Evolutionary conservation across 208 protist genomes (phyloP).

Genomic region (Trypanosoma lewisi): DNA sequence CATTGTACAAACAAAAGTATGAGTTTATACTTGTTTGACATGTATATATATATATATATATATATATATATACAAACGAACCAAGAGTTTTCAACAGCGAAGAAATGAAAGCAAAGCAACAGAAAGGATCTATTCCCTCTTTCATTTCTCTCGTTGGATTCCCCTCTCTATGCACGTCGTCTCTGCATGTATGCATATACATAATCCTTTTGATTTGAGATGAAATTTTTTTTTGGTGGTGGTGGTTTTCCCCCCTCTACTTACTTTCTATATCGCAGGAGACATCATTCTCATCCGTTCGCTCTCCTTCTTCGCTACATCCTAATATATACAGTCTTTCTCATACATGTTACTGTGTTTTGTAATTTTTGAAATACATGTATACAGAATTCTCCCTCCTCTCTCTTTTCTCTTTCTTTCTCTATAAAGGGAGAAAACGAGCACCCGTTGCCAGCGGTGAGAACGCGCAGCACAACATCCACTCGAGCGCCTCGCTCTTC

Average conservation of each 20-base stretch:
- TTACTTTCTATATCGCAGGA: neutral
- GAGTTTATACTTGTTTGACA: neutral
- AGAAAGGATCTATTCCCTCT: too few relatives aligned
- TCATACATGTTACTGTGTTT: too few relatives aligned
- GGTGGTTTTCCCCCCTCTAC: neutral
- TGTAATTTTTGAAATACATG: too few relatives aligned
- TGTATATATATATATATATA: constrained; percentile 3
- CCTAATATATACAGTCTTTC: too few relatives aligned
- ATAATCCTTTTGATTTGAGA: too few relatives aligned
- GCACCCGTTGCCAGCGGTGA: constrained; percentile 66
- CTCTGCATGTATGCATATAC: neutral
- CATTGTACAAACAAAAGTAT: too few relatives aligned
- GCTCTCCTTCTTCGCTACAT: too few relatives aligned
- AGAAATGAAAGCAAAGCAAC: too few relatives aligned
- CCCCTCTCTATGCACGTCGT: too few relatives aligned
- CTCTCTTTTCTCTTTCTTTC: neutral
- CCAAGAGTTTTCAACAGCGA: neutral
- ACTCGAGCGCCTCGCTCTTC: constrained; percentile 70
- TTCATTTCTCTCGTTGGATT: too few relatives aligned
- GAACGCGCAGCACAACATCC: constrained; percentile 82
- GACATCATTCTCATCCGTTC: neutral
- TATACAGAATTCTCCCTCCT: neutral
- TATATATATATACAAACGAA: neutral
- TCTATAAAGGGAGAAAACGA: constrained; percentile 51
- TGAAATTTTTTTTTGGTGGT: too few relatives aligned